Evolutionary conservation across 805 yeast species (phyloP).

Genomic region (Ogataea zsoltii): DNA sequence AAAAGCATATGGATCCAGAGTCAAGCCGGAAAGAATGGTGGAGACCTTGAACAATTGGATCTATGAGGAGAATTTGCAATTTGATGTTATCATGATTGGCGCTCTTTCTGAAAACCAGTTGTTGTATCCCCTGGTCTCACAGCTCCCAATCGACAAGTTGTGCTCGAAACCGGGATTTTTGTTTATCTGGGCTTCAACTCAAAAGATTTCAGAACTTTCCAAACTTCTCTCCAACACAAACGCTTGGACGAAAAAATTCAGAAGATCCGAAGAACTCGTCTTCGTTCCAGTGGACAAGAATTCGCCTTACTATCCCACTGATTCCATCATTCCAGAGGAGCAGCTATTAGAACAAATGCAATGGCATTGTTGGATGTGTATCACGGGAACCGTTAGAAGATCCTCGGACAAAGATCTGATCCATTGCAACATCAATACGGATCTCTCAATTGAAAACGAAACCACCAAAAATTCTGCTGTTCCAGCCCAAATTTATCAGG

Average conservation of each 20-base stretch:
- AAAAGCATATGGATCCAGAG: conserved; percentile 66
- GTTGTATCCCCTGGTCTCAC: conserved; percentile 57
- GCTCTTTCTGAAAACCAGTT: conserved; percentile 77
- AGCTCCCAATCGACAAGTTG: conserved; percentile 69
- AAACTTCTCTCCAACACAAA: conserved; percentile 41
- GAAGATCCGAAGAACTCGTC: conserved; percentile 88
- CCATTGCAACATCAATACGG: conserved; percentile 92
- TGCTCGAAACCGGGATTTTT: conserved; percentile 85
- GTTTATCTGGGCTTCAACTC: conserved; percentile 84
- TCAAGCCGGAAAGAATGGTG: conserved; percentile 52
- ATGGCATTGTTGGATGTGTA: conserved; percentile 99
- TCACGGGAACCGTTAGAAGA: conserved; percentile 90
- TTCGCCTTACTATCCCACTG: conserved; percentile 66
- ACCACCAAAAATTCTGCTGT: conserved; percentile 47
- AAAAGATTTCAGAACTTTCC: conserved; percentile 64
- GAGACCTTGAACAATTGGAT: conserved; percentile 65
- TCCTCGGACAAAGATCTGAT: conserved; percentile 81
- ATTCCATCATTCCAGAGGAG: conserved; percentile 44
- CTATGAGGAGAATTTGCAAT: conserved; percentile 54
- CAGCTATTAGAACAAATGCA: conserved; percentile 67
- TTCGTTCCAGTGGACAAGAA: conserved; percentile 70
- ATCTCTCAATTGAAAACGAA: conserved; percentile 67
- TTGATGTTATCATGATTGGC: conserved; percentile 92
- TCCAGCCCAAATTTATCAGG: conserved; percentile 74
- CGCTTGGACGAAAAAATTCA: conserved; percentile 59